These are phyloP conservation scores for Penicillium argentinense DNA, from an alignment of 495 filamentous ascomycete genomes.

Conservation along the genomic window DNA sequence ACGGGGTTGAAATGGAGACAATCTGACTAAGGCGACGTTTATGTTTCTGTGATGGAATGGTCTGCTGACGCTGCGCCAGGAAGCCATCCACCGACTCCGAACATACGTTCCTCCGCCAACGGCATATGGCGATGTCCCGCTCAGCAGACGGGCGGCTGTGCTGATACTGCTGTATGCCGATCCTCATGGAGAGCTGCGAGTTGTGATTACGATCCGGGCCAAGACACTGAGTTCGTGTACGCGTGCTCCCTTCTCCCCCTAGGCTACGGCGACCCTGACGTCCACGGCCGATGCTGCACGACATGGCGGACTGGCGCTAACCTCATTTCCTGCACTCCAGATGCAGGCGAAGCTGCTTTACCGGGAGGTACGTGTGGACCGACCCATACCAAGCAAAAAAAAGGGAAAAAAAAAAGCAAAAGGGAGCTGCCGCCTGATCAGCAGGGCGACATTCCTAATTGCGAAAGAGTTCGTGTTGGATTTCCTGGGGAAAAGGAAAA, in stretches of 20 bases:
- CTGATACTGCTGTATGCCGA: constrained; percentile 84
- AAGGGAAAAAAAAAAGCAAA: constrained; percentile 4
- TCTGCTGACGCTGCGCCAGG: constrained; percentile 41
- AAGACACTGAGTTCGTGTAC: constrained; percentile 64
- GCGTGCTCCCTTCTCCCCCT: constrained; percentile 12
- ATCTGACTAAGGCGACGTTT: background rate
- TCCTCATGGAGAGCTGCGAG: constrained; percentile 67
- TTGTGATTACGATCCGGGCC: constrained; percentile 86
- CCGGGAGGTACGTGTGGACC: constrained; percentile 66
- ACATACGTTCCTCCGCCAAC: constrained; percentile 64
- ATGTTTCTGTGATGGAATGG: no score
- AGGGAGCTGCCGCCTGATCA: background rate
- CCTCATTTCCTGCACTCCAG: constrained; percentile 17
- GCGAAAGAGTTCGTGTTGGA: background rate
- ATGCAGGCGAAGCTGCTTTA: constrained; percentile 80
- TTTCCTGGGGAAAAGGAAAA: background rate
- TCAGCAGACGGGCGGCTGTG: constrained; percentile 76
- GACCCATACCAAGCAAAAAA: background rate
- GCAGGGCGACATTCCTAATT: background rate
- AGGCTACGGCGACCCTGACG: constrained; percentile 3
- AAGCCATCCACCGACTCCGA: constrained; percentile 74
- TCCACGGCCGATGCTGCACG: constrained; percentile 14
- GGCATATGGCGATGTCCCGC: constrained; percentile 61
- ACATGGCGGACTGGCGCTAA: constrained; percentile 16
- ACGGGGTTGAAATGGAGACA: background rate